A percentile compares a stretch with the other conserved stretches of the same genome.
phyloP scores from a whole-genome alignment of 768 basidiomycete genomes.

The Tubosaeta brunneosetosa region DNA sequence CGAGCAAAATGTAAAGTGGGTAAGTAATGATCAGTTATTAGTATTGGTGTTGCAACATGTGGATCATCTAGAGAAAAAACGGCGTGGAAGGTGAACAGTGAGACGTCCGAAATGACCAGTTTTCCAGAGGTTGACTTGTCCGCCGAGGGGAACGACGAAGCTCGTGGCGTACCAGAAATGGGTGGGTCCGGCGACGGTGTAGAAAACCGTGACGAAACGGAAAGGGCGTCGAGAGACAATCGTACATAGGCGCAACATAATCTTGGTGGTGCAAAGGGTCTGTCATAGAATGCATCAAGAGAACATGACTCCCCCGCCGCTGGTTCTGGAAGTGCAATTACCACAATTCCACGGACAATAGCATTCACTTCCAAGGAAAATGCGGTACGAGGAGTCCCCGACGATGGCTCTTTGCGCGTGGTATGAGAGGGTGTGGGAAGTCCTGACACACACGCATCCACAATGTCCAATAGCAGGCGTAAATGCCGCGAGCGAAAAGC shows the following conservation, averaged over 20 bases:
- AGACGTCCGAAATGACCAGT: slow-evolving; percentile 42
- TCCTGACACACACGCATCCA: slow-evolving; percentile 30
- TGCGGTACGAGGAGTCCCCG: slow-evolving; percentile 17
- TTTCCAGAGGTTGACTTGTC: slow-evolving; percentile 11
- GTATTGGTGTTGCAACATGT: slow-evolving; percentile 52
- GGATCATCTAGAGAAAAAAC: slow-evolving; percentile 14
- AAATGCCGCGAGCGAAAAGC: slow-evolving; percentile 56
- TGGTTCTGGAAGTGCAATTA: slow-evolving; percentile 42
- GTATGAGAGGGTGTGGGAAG: slow-evolving; percentile 14
- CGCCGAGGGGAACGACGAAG: background rate
- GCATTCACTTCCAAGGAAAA: slow-evolving; percentile 33
- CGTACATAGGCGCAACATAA: slow-evolving; percentile 51
- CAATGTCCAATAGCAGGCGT: slow-evolving; percentile 41
- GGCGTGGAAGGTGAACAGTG: slow-evolving; percentile 49
- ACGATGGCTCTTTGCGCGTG: slow-evolving; percentile 9
- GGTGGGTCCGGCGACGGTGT: slow-evolving; percentile 3
- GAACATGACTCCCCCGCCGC: slow-evolving; percentile 4
- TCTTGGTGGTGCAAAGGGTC: slow-evolving; percentile 55
- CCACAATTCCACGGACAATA: slow-evolving; percentile 41
- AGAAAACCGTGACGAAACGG: slow-evolving; percentile 15
- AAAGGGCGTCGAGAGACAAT: slow-evolving; percentile 40
- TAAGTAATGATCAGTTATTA: slow-evolving; percentile 72
- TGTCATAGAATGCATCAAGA: slow-evolving; percentile 45
- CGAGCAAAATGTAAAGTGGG: slow-evolving; percentile 47
- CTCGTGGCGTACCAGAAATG: background rate